phyloP scores from a whole-genome alignment of 208 protist species.

The Leishmania guyanensis region DNA sequence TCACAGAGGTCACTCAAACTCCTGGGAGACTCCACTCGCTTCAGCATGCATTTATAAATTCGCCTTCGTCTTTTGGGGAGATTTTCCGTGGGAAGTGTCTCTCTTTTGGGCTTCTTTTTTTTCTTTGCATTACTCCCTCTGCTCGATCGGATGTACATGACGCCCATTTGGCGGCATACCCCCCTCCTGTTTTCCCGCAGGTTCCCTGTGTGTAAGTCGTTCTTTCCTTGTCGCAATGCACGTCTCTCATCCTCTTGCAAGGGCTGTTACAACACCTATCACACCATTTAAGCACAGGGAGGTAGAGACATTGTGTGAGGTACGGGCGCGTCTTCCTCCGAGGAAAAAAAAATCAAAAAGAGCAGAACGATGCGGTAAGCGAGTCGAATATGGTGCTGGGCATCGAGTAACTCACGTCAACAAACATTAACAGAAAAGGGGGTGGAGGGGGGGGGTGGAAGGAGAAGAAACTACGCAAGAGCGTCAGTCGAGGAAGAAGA shows the following conservation, averaged over 20 bases:
- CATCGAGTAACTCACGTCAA: not conserved
- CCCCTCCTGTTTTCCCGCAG: not conserved
- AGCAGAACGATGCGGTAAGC: not conserved
- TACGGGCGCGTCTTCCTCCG: not conserved
- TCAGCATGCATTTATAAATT: not conserved
- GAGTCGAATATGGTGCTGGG: not conserved
- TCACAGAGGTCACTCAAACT: not conserved
- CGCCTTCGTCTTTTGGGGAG: not conserved
- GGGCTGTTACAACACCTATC: not conserved
- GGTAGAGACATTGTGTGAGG: not conserved
- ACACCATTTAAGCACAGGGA: not conserved
- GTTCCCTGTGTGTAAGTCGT: not conserved
- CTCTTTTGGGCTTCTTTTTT: not conserved
- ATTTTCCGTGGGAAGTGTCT: no score
- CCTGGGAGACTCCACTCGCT: not conserved
- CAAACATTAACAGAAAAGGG: not conserved
- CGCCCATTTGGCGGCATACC: not conserved
- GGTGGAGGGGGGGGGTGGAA: not conserved
- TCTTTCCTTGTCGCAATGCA: not conserved
- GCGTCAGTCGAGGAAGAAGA: not conserved
- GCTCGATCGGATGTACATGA: not conserved
- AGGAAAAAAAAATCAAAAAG: not conserved
- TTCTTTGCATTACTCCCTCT: not conserved
- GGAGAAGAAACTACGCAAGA: not conserved
- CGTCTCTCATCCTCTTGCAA: conserved; percentile 3